These are phyloP conservation scores for Kickxella alabastrina DNA, from an alignment of 192 early-diverging fungal species.

Conservation along the genomic window DNA sequence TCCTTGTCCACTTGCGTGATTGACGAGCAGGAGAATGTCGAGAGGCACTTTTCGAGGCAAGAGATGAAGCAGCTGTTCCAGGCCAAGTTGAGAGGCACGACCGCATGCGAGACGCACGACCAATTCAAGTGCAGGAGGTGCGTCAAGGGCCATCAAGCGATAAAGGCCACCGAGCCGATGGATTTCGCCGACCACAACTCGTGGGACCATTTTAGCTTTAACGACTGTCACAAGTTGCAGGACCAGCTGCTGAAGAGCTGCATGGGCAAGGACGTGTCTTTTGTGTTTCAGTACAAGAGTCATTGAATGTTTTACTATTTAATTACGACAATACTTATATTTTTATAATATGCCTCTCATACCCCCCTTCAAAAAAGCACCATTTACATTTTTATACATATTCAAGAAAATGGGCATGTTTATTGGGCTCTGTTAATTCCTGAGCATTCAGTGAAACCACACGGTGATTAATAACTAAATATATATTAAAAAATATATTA, in stretches of 20 bases:
- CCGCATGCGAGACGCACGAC: constrained; percentile 87
- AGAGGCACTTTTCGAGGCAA: constrained; percentile 90
- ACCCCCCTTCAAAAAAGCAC: too few relatives aligned
- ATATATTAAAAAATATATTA: too few relatives aligned
- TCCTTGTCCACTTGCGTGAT: constrained; percentile 91
- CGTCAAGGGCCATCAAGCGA: constrained; percentile 74
- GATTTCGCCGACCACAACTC: constrained; percentile 76
- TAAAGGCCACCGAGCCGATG: constrained; percentile 60
- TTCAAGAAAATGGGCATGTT: too few relatives aligned
- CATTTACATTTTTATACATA: too few relatives aligned
- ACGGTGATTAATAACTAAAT: too few relatives aligned
- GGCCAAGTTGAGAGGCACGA: constrained; percentile 59
- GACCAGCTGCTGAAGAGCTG: constrained; percentile 63
- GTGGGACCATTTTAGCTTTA: constrained; percentile 70
- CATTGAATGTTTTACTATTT: too few relatives aligned
- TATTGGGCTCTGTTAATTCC: too few relatives aligned
- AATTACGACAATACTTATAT: too few relatives aligned
- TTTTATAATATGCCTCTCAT: too few relatives aligned
- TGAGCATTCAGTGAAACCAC: too few relatives aligned
- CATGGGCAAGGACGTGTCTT: constrained; percentile 64
- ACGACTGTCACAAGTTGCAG: constrained; percentile 55
- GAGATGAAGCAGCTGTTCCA: constrained; percentile 87
- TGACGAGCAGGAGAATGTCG: constrained; percentile 88
- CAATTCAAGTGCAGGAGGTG: constrained; percentile 95
- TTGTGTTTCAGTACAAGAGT: constrained; percentile 77